Conservation (phyloP, 2,329 filamentous ascomycete species). For the Malbranchea zuffiana region DNA sequence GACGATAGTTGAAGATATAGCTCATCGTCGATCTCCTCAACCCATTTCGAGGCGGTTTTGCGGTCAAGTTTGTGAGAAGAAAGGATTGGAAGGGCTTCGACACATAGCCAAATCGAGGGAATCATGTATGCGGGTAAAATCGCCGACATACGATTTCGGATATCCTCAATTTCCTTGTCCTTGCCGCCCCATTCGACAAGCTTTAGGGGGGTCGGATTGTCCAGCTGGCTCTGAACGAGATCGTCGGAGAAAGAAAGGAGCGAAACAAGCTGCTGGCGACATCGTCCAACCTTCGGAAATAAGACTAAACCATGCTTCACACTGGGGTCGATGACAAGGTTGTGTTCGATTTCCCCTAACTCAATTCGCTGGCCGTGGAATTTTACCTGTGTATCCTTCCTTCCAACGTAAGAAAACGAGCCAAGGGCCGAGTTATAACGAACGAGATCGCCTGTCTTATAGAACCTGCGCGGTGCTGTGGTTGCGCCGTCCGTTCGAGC, state of each 20-base stretch:
- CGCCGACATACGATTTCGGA: conserved; percentile 22
- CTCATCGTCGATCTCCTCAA: conserved; percentile 22
- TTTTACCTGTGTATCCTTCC: conserved; percentile 60
- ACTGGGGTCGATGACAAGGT: conserved; percentile 21
- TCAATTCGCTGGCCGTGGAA: conserved; percentile 56
- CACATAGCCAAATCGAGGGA: conserved; percentile 37
- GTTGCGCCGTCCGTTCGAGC: conserved; percentile 27
- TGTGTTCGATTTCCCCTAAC: conserved; percentile 42
- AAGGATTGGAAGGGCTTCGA: conserved; percentile 36
- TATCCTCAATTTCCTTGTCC: conserved; percentile 17
- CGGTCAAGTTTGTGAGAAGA: conserved; percentile 39
- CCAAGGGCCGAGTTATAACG: conserved; percentile 29
- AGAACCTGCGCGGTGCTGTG: conserved; percentile 23
- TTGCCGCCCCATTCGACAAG: conserved; percentile 19
- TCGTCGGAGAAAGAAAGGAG: conserved; percentile 23
- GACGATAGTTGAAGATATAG: conserved; percentile 16
- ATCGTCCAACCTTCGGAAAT: conserved; percentile 28
- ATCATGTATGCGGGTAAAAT: conserved; percentile 39
- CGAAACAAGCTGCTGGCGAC: conserved; percentile 24
- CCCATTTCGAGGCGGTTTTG: conserved; percentile 29
- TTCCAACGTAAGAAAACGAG: conserved; percentile 39
- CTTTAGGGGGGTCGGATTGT: conserved; percentile 17
- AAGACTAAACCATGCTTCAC: conserved; percentile 29
- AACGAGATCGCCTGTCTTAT: conserved; percentile 34
- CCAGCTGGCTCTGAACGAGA: neutral